phyloP scores from a whole-genome alignment of 345 rosid species.

The Aurinia saxatilis region DNA sequence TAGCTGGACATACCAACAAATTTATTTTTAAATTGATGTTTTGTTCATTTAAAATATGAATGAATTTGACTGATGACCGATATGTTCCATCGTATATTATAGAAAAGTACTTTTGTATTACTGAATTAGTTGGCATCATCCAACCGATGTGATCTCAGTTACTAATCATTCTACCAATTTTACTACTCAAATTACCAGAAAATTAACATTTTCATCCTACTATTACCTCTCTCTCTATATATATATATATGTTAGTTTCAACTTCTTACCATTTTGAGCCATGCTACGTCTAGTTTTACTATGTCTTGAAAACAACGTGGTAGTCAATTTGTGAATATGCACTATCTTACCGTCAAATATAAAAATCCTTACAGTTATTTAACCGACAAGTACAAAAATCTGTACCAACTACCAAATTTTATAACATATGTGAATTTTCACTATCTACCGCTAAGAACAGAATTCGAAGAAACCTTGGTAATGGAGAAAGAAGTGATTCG shows the following conservation, averaged over 20 bases:
- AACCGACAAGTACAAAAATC: too few species aligned
- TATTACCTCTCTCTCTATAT: too few species aligned
- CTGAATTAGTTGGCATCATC: not conserved
- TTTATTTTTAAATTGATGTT: not conserved
- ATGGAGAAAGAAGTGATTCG: constrained; percentile 22
- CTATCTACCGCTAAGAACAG: constrained; percentile 40
- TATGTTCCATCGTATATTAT: not conserved
- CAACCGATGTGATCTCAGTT: not conserved
- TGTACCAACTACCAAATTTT: too few species aligned
- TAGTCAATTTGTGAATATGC: not conserved
- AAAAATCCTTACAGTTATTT: too few species aligned
- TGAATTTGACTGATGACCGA: not conserved
- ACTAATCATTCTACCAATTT: too few species aligned
- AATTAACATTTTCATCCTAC: not conserved
- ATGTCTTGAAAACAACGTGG: too few species aligned
- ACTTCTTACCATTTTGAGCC: not conserved
- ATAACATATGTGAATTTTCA: not conserved
- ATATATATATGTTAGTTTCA: too few species aligned
- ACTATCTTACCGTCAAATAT: constrained; percentile 23
- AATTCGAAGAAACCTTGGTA: constrained; percentile 24
- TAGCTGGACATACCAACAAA: not conserved
- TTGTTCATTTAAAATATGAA: not conserved
- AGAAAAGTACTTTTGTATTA: not conserved
- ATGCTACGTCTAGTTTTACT: not conserved
- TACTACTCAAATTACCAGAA: not conserved